Conservation (phyloP, 1,284 basidiomycete genomes). For the Trichosporon sp. region DNA sequence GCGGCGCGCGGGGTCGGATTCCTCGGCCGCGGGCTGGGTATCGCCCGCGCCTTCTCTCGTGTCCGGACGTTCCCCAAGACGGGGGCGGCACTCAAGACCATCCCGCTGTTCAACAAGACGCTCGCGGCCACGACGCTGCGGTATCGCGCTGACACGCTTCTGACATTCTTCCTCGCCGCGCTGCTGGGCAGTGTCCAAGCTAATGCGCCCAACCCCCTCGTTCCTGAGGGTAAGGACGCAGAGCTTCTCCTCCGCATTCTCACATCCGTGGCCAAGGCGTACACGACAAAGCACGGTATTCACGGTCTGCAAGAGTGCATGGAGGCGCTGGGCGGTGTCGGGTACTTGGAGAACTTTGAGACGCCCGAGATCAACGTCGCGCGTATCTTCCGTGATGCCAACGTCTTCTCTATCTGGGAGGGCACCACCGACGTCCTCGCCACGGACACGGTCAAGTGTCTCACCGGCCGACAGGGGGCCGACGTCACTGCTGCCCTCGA, state of each 20-base stretch:
- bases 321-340: slow-evolving; percentile 72
- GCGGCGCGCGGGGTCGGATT: slow-evolving; percentile 52
- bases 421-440: slow-evolving; percentile 60
- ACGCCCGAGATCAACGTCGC: slow-evolving; percentile 57
- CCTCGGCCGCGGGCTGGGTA: slow-evolving; percentile 67
- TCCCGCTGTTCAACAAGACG: slow-evolving; percentile 58
- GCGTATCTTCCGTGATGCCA: slow-evolving; percentile 63
- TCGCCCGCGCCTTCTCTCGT: slow-evolving; percentile 66
- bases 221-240: slow-evolving; percentile 57
- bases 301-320: slow-evolving; percentile 72
- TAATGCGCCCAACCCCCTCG: slow-evolving; percentile 42
- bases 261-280: slow-evolving; percentile 72
- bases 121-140: slow-evolving; percentile 65
- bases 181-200: slow-evolving; percentile 69
- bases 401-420: slow-evolving; percentile 83
- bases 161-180: slow-evolving; percentile 64
- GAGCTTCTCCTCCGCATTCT: slow-evolving; percentile 65
- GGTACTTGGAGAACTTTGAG: slow-evolving; percentile 79
- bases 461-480: slow-evolving; percentile 21
- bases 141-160: slow-evolving; percentile 68
- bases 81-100: slow-evolving; percentile 58
- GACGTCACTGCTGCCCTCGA: slow-evolving; percentile 16
- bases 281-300: slow-evolving; percentile 67
- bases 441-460: slow-evolving; percentile 33
- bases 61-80: slow-evolving; percentile 61